phyloP scores from a whole-genome alignment of 2,329 filamentous ascomycete genomes.

The Diaporthe sp. region DNA sequence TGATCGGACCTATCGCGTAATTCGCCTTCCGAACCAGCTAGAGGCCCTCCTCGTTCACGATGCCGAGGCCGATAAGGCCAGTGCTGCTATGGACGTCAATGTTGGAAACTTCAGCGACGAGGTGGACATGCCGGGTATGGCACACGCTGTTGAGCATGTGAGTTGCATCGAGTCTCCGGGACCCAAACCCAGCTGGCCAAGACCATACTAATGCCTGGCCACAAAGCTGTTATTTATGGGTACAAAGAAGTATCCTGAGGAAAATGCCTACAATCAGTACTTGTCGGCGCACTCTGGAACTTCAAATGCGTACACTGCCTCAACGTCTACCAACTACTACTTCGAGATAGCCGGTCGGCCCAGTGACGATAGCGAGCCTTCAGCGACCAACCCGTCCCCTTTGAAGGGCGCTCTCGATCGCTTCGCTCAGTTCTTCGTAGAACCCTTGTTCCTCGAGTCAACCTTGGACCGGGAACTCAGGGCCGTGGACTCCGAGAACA shows the following conservation, averaged over 20 bases:
- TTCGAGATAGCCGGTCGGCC: constrained; percentile 93
- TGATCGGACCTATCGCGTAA: constrained; percentile 88
- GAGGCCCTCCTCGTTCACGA: constrained; percentile 96
- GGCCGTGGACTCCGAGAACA: constrained; percentile 95
- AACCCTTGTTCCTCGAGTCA: constrained; percentile 86
- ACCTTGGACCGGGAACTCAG: constrained; percentile 89
- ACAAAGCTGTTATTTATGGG: constrained; percentile 91
- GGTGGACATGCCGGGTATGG: constrained; percentile 92
- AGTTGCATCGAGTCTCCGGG: constrained; percentile 41
- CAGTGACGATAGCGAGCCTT: constrained; percentile 70
- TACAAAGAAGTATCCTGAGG: constrained; percentile 95
- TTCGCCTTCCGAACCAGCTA: constrained; percentile 86
- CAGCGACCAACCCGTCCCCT: constrained; percentile 69
- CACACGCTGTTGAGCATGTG: constrained; percentile 94
- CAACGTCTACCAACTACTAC: constrained; percentile 97
- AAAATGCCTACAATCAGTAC: constrained; percentile 97
- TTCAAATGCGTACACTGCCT: constrained; percentile 94
- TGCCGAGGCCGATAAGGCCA: constrained; percentile 95
- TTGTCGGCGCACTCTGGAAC: constrained; percentile 90
- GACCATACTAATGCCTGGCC: constrained; percentile 24
- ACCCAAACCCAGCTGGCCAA: background rate
- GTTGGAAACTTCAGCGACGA: constrained; percentile 96
- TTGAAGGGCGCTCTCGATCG: constrained; percentile 88
- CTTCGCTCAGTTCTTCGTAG: constrained; percentile 94
- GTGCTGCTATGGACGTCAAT: constrained; percentile 94